These are phyloP conservation scores for Spironucleus salmonicida DNA, from an alignment of 208 protist genomes.

Conservation along the genomic window DNA sequence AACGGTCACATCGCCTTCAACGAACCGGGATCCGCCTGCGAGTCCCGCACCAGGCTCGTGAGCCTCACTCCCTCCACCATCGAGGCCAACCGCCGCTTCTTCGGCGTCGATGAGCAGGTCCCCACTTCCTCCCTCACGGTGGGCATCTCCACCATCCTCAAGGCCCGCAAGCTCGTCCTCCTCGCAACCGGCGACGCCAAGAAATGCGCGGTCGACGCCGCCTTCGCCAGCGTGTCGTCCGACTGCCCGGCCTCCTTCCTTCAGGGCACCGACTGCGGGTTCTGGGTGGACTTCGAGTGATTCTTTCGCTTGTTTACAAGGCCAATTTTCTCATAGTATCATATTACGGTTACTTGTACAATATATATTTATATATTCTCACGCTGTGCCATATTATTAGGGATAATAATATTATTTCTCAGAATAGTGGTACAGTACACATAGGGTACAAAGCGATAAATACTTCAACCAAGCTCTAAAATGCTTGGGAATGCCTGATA, in stretches of 20 bases:
- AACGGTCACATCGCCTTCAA: constrained; percentile 37
- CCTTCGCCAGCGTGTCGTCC: background rate
- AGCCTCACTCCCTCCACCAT: background rate
- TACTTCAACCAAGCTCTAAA: too few relatives aligned
- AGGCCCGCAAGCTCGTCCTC: constrained; percentile 1
- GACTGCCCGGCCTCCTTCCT: constrained; percentile 18
- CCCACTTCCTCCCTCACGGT: constrained; percentile 2
- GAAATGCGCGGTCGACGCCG: background rate
- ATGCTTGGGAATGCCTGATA: too few relatives aligned
- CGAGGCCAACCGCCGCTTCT: constrained; percentile 25
- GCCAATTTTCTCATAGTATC: too few relatives aligned
- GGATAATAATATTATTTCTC: too few relatives aligned
- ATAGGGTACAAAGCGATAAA: too few relatives aligned
- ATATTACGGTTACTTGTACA: too few relatives aligned
- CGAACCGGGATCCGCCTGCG: constrained; percentile 5
- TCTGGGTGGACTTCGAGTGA: too few relatives aligned
- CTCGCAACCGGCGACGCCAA: constrained; percentile 14
- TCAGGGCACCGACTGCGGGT: too few relatives aligned
- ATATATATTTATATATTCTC: too few relatives aligned
- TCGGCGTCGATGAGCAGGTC: constrained; percentile 4
- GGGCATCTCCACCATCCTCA: constrained; percentile 20
- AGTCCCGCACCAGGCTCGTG: background rate
- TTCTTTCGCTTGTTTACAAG: too few relatives aligned
- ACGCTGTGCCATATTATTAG: too few relatives aligned
- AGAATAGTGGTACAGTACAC: too few relatives aligned